Base-by-base conservation (phyloP, 1,139 yeast species). In the Taphrina communis region DNA sequence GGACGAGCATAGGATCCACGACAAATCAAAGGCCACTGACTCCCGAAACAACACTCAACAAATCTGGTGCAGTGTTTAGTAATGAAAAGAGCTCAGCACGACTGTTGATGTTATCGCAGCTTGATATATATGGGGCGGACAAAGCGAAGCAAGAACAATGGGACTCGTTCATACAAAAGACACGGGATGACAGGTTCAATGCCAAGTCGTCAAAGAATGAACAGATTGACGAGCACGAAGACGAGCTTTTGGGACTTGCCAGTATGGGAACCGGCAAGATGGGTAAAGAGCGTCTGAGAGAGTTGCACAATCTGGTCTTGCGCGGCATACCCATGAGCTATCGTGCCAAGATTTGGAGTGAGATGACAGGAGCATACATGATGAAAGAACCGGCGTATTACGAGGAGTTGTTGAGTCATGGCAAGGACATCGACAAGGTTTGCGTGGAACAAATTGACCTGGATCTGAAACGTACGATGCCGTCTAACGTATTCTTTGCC, bases 401-500 rank as follows among this genome's bases (percentile, higher is more conserved):
- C 73, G 82, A 81, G 61, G 71, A 69, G 17, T 72, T 79, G 46
- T 70, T 74, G 21, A 70, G 67, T 19, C 73, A 73, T 73, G 38
- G 72, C 66, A 2, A 70, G 73, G 6, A 77, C 17, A 41, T 48
- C 25, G 74, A 81, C n/a, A 71, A 72, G 4, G 80, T 78, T 17
- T 81, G 84, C 14, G 78, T 84, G n/a, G 77, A 79, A 19, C 88
- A 86, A 72, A 84, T 86, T 42, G 82, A 85, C 57, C 77, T 85
- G 62, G 89, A 86, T 72, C 75, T 85, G 44, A 83, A 83, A 71
- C 78, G 89, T 39, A 86, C 89, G 0, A 81, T 86, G 79, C 87
- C 88, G 0, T 79, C 82, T 63, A 86, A 86, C 72, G 82, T 83
- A 12, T 84, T 83, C 74, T 86, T 86, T 77, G 79, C 82, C 6